phyloP scores from a whole-genome alignment of 202 grass and related monocot genomes.

The Panicum virgatum region DNA sequence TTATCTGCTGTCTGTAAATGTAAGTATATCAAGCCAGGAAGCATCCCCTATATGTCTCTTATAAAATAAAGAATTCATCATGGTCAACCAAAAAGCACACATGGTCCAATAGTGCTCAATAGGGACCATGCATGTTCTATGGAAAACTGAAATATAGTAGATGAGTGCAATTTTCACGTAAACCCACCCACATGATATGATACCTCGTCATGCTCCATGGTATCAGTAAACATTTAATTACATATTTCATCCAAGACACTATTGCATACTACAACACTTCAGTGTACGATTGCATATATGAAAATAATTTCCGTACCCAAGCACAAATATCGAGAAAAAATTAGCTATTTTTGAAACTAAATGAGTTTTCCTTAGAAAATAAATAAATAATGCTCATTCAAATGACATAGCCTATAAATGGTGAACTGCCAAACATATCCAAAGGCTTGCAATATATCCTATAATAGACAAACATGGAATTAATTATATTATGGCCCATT shows the following conservation, averaged over 20 bases:
- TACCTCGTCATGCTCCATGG: constrained; percentile 11
- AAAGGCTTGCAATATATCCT: background rate
- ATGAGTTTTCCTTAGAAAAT: background rate
- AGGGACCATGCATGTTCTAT: background rate
- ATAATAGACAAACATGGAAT: background rate
- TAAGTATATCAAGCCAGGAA: constrained; percentile 36
- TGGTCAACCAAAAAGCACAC: background rate
- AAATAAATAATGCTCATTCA: background rate
- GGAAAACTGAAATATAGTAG: background rate
- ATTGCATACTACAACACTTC: background rate
- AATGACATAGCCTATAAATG: constrained; percentile 16
- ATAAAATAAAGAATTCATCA: background rate
- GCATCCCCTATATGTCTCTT: background rate
- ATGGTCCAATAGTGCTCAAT: background rate
- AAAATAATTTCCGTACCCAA: background rate
- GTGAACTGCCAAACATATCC: background rate
- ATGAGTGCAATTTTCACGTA: background rate
- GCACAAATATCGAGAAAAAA: background rate
- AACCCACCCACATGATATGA: background rate
- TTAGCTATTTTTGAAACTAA: background rate
- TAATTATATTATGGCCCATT: background rate
- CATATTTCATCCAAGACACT: background rate
- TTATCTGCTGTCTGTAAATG: constrained; percentile 53
- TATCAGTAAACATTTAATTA: background rate
- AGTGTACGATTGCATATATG: background rate